phyloP scores from a whole-genome alignment of 148 eudicot species.

The Simmondsia chinensis region DNA sequence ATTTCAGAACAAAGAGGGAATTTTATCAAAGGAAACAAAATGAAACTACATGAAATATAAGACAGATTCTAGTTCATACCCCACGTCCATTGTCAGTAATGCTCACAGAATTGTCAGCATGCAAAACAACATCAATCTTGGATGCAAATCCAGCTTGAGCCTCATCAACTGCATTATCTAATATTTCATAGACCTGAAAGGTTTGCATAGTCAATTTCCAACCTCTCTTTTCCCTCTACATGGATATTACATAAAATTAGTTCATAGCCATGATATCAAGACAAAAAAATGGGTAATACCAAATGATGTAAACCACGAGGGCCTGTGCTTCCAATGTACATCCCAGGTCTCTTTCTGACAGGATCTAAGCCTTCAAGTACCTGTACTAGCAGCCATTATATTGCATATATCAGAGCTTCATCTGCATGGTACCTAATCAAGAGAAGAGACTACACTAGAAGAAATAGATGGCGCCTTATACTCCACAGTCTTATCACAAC shows the following conservation, averaged over 20 bases:
- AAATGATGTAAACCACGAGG: conserved; percentile 94
- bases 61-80: conserved; percentile 33
- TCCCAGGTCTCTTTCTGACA: conserved; percentile 95
- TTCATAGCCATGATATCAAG: no score
- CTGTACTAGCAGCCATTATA: conserved; percentile 14
- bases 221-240: no score
- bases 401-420: neutral
- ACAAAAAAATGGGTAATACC: conserved; percentile 28
- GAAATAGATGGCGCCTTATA: neutral
- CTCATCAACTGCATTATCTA: conserved; percentile 92
- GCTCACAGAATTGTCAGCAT: conserved; percentile 80
- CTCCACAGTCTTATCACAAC: neutral
- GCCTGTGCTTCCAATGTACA: conserved; percentile 99
- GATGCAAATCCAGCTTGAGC: conserved; percentile 98
- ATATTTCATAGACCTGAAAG: conserved; percentile 82
- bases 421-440: conserved; percentile 16
- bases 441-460: neutral
- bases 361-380: conserved; percentile 90
- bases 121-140: conserved; percentile 57
- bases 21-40: no score
- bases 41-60: neutral
- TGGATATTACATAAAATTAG: no score
- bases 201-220: conserved; percentile 2
- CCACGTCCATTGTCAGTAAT: conserved; percentile 96
- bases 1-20: neutral